Evolutionary conservation across 129 eudicot species (phyloP).

Genomic region (Tanacetum coccineum): DNA sequence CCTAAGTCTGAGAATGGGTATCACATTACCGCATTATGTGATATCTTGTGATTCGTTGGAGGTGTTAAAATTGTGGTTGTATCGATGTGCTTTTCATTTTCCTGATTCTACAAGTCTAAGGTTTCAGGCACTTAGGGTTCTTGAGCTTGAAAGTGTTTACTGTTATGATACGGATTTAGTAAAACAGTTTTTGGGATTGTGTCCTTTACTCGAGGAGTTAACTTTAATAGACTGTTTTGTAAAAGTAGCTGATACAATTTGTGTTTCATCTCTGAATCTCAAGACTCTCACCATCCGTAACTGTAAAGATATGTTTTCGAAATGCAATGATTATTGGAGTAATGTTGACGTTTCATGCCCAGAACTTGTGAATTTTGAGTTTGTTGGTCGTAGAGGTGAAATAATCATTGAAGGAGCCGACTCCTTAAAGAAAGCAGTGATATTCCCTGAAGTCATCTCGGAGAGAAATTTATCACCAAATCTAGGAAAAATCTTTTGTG

Average conservation of each 20-base stretch:
- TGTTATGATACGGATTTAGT: not conserved
- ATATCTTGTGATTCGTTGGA: not conserved
- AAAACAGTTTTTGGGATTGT: not conserved
- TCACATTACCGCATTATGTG: not conserved
- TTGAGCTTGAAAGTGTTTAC: not conserved
- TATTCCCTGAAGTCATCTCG: not conserved
- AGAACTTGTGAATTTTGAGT: not conserved
- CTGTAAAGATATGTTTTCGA: no score
- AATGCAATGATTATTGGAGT: not conserved
- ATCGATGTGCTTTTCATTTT: not conserved
- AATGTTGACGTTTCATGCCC: not conserved
- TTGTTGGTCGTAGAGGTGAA: not conserved
- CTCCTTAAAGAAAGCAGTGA: constrained; percentile 7
- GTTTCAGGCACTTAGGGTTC: not conserved
- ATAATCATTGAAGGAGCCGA: not conserved
- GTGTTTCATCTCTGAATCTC: no score
- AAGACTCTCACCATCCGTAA: no score
- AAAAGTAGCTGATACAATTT: no score
- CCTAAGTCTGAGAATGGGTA: no score
- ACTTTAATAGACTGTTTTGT: not conserved
- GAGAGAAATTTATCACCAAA: not conserved
- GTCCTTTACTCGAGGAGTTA: not conserved
- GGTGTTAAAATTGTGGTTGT: not conserved
- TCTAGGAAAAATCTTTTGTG: not conserved
- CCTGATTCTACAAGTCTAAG: no score